Conservation (phyloP, 345 rosid species). For the Brassica juncea region DNA sequence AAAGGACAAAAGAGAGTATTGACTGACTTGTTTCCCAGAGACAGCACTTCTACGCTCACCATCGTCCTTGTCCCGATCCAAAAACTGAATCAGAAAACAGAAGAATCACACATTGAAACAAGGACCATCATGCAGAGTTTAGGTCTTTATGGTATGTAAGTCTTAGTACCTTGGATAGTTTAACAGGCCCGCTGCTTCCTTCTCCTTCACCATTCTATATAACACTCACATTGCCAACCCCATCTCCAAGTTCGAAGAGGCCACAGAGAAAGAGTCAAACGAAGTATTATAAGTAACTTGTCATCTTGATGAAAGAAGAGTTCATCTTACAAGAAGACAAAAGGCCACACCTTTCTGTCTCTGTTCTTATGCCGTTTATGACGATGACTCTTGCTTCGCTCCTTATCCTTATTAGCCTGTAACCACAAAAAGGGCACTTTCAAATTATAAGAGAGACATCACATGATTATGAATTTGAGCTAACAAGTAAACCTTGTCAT, state of each 20-base stretch:
- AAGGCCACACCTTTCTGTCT: conserved; percentile 68
- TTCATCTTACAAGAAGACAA: conserved; percentile 21
- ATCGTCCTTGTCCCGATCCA: conserved; percentile 74
- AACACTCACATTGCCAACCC: conserved; percentile 81
- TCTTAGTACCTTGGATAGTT: conserved; percentile 76
- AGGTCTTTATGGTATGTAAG: neutral
- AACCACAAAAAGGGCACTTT: conserved; percentile 9
- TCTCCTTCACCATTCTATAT: conserved; percentile 76
- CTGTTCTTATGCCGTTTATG: conserved; percentile 73
- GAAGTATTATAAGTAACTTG: conserved; percentile 65
- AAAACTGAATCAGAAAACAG: conserved; percentile 49
- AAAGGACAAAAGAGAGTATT: neutral
- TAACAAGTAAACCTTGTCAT: conserved; percentile 58
- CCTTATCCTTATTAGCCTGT: conserved; percentile 69
- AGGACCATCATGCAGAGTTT: neutral
- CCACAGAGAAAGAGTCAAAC: conserved; percentile 70
- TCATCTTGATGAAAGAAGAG: neutral
- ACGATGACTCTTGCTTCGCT: conserved; percentile 62
- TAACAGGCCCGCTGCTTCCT: conserved; percentile 79
- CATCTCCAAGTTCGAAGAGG: conserved; percentile 99
- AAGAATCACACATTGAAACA: neutral
- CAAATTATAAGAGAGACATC: neutral
- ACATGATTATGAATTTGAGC: conserved; percentile 1
- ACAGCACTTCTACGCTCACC: conserved; percentile 93
- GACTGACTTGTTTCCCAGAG: conserved; percentile 86